These are phyloP conservation scores for Talaromyces stipitatus DNA, from an alignment of 495 filamentous ascomycete genomes.

Conservation along the genomic window DNA sequence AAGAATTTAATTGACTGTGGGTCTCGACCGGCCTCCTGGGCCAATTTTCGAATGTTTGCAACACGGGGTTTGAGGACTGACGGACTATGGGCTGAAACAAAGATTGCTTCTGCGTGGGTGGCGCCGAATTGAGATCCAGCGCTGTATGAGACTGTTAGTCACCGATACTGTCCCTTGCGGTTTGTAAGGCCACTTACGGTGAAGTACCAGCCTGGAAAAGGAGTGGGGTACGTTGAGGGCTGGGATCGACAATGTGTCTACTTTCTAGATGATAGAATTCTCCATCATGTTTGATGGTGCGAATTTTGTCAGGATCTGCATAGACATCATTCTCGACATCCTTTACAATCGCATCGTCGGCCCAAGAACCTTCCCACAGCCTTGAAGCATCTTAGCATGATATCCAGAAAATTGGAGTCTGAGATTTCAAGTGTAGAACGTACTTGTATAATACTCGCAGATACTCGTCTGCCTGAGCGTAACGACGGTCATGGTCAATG, in stretches of 20 bases:
- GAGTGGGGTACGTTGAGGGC: conserved; percentile 55
- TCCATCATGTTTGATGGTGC: conserved; percentile 51
- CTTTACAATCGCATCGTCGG: conserved; percentile 41
- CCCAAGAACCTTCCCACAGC: conserved; percentile 58
- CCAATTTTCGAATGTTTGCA: conserved; percentile 45
- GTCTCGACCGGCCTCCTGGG: conserved; percentile 43
- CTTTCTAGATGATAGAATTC: conserved; percentile 48
- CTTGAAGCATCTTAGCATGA: conserved; percentile 16
- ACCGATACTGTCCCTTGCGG: neutral
- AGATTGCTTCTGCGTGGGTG: conserved; percentile 56
- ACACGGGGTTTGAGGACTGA: conserved; percentile 44
- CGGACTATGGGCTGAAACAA: conserved; percentile 50
- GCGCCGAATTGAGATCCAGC: conserved; percentile 53
- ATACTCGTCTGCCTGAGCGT: conserved; percentile 54
- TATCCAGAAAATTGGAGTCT: neutral
- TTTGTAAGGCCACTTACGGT: neutral
- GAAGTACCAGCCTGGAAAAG: conserved; percentile 60
- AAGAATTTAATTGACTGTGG: conserved; percentile 54
- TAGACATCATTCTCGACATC: conserved; percentile 45
- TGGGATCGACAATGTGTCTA: conserved; percentile 50
- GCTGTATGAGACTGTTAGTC: neutral
- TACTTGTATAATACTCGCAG: conserved; percentile 49
- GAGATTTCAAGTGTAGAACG: neutral
- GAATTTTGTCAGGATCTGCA: conserved; percentile 46
- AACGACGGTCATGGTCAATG: conserved; percentile 55